These are phyloP conservation scores for Pleurozium schreberi DNA, from an alignment of 225 moss, liverwort and hornwort species.

Conservation along the genomic window DNA sequence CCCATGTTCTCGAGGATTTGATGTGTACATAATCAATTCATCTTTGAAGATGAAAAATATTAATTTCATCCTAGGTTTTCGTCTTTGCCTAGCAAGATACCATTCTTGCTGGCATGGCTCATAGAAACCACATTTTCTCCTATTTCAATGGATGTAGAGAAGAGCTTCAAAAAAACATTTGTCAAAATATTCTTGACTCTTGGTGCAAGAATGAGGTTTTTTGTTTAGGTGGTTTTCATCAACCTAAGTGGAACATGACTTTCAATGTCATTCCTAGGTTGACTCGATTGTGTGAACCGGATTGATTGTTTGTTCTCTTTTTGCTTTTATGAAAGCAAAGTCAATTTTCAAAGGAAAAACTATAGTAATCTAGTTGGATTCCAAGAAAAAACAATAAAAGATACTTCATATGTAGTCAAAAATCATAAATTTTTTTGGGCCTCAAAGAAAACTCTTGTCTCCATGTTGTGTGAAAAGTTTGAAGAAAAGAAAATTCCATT, in stretches of 20 bases:
- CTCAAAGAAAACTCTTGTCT: too few species aligned
- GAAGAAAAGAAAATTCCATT: too few species aligned
- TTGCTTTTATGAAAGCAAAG: not conserved
- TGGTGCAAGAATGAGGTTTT: not conserved
- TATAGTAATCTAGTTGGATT: not conserved
- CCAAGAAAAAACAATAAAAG: too few species aligned
- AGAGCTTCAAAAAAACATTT: not conserved
- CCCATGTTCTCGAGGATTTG: not conserved
- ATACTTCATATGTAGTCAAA: too few species aligned
- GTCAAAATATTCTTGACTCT: not conserved
- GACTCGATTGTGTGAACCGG: fast-evolving
- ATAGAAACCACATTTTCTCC: not conserved
- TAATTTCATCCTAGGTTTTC: too few species aligned
- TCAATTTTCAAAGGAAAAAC: not conserved
- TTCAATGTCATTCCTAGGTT: not conserved
- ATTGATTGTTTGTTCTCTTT: not conserved
- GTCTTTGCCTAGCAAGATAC: fast-evolving
- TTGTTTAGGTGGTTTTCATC: not conserved
- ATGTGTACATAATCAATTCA: not conserved
- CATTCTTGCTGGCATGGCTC: fast-evolving
- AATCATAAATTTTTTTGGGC: too few species aligned
- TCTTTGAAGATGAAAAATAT: not conserved
- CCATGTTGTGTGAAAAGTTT: too few species aligned
- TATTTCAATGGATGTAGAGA: not conserved
- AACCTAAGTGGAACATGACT: not conserved